Evolutionary conservation across 805 yeast species (phyloP), one percentile per base, ranked within the genome.

Genomic region (Zygosaccharomyces lentus): DNA sequence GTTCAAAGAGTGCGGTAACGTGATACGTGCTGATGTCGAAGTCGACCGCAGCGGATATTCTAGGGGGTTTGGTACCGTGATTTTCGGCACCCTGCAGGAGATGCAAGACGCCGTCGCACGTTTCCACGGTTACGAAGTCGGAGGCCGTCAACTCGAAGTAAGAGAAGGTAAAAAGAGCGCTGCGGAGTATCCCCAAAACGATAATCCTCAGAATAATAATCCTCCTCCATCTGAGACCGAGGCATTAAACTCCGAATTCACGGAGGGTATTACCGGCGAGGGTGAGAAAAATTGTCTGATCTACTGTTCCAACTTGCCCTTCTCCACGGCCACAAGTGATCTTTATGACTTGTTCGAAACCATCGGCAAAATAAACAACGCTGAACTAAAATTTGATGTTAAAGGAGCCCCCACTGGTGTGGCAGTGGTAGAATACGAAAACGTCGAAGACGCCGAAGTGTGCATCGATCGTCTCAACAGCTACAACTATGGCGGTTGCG

Each of bases 281-380:
- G 88, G 87, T 35, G 76, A 69, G 32, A 80, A 78, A 41, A 82
- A 80, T 41, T 77, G 72, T 27, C 73, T 77, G 17, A 76, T 91
- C 37, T 84, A 69, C 61, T 89, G 85, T 17, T 75, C 74, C 37
- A 91, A 91, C 70, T 72, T 91, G 60, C 98, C 98, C 25, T 87
- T 79, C 74, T 83, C 89, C 43, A 90, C 97, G n/a, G 79, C 88
- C 26, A 81, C 82, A 54, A 81, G 83, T 47, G 97, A 91, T 66
- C 75, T 91, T 53, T 78, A 73, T 53, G 96, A 90, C 54, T 74
- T 91, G 48, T 90, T 90, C 63, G 91, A 84, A 62, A 83, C 91
- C 30, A 78, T 89, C 45, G 96, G 96, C 17, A 70, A 76, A 40
- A 87, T 91, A 13, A 71, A 67, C 34, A 75, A 75, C 35, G 96